These are phyloP conservation scores for Allantophomopsis cytisporea DNA, from an alignment of 2,329 filamentous ascomycete species.

Conservation along the genomic window DNA sequence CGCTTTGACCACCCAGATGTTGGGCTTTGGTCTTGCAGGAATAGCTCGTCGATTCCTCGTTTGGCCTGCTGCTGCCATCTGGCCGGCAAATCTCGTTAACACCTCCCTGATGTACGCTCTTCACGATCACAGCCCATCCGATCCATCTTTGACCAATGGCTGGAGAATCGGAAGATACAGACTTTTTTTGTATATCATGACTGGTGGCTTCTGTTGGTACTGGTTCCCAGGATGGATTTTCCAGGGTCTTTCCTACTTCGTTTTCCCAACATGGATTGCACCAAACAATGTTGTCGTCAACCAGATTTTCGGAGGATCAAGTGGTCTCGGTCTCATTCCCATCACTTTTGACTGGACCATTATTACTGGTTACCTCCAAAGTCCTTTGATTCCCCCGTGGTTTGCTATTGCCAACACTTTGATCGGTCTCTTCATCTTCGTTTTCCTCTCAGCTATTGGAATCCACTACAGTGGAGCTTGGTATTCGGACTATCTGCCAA, in stretches of 20 bases:
- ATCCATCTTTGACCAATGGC: slow-evolving; percentile 27
- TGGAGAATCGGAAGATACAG: slow-evolving; percentile 31
- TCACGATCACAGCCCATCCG: slow-evolving; percentile 44
- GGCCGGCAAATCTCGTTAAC: slow-evolving; percentile 41
- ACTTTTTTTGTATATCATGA: slow-evolving; percentile 28
- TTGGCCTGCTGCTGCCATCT: slow-evolving; percentile 47
- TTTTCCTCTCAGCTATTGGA: slow-evolving; percentile 40
- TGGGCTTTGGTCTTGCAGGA: slow-evolving; percentile 51
- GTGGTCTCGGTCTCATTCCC: slow-evolving; percentile 53
- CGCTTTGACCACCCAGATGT: slow-evolving; percentile 45
- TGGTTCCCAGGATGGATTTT: slow-evolving; percentile 26
- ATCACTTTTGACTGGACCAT: slow-evolving; percentile 71
- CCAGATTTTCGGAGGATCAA: slow-evolving; percentile 55
- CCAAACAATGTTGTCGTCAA: slow-evolving; percentile 57
- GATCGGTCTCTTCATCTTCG: slow-evolving; percentile 40
- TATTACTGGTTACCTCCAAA: slow-evolving; percentile 24
- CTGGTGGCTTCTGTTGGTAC: slow-evolving; percentile 33
- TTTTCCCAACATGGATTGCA: slow-evolving; percentile 58
- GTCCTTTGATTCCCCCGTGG: slow-evolving; percentile 18
- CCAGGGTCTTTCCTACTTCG: slow-evolving; percentile 35
- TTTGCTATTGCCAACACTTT: slow-evolving; percentile 44
- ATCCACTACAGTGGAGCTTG: slow-evolving; percentile 56
- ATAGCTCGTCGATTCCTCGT: slow-evolving; percentile 44
- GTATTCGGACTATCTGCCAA: slow-evolving; percentile 49
- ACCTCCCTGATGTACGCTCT: slow-evolving; percentile 31